Evolutionary conservation across 2,329 filamentous ascomycete species (phyloP).

Genomic region (Penicillium paneum): DNA sequence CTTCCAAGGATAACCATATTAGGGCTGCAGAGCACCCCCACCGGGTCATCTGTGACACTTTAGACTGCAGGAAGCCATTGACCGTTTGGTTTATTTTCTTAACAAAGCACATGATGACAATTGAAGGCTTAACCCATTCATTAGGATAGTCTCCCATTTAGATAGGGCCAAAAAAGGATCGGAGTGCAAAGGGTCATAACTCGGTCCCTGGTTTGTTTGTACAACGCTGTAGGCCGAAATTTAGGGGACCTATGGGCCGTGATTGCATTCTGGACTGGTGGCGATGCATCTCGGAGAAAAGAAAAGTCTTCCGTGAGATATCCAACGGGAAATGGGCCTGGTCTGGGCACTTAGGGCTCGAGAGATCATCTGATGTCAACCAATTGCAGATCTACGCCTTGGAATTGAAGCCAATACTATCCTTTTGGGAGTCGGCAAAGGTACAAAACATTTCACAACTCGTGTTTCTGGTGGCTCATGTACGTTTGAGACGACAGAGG

Average conservation of each 20-base stretch:
- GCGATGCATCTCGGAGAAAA: constrained; percentile 13
- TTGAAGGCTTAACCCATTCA: neutral
- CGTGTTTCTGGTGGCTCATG: neutral
- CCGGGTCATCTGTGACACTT: constrained; percentile 11
- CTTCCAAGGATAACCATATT: constrained; percentile 6
- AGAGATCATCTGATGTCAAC: constrained; percentile 9
- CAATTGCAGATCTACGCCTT: neutral
- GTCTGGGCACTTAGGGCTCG: constrained; percentile 1
- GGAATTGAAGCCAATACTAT: neutral
- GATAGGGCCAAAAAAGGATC: neutral
- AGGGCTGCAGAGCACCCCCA: constrained; percentile 6
- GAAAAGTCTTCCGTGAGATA: neutral
- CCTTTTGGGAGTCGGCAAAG: neutral
- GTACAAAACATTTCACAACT: neutral
- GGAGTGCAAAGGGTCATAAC: constrained; percentile 3
- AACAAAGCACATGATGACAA: constrained; percentile 5
- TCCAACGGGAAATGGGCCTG: neutral
- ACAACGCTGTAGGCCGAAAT: constrained; percentile 12
- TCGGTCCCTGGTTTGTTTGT: constrained; percentile 24
- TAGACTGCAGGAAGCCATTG: constrained; percentile 9
- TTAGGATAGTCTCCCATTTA: neutral
- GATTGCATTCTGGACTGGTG: constrained; percentile 15
- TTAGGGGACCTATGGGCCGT: constrained; percentile 7
- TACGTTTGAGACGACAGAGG: constrained; percentile 13
- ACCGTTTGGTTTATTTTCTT: neutral